phyloP scores from a whole-genome alignment of 2,329 filamentous ascomycete genomes.

The Bipolaris cookei region DNA sequence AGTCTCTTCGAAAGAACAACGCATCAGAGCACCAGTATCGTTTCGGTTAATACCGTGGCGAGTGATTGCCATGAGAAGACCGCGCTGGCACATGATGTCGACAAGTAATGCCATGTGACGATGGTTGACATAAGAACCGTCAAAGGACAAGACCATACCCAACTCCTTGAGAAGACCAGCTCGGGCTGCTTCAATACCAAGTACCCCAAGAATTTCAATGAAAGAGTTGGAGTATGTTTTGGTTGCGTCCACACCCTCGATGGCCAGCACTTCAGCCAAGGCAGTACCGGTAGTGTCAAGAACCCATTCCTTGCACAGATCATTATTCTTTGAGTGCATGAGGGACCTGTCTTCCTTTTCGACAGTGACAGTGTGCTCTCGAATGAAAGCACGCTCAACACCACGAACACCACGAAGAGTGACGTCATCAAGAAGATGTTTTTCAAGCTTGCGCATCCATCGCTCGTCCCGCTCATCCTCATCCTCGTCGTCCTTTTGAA shows the following conservation, averaged over 20 bases:
- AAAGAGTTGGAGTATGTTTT: conserved; percentile 95
- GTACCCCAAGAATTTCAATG: conserved; percentile 90
- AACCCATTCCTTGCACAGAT: conserved; percentile 87
- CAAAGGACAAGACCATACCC: conserved; percentile 92
- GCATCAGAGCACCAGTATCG: conserved; percentile 97
- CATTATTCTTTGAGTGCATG: conserved; percentile 73
- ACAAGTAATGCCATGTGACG: conserved; percentile 93
- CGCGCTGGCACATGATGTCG: conserved; percentile 97
- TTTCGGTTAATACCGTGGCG: conserved; percentile 98
- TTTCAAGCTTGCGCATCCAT: conserved; percentile 86
- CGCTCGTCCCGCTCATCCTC: conserved; percentile 76
- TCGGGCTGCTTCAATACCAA: conserved; percentile 94
- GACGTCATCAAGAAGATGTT: conserved; percentile 87
- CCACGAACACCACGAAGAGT: conserved; percentile 89
- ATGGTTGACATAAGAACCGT: conserved; percentile 99
- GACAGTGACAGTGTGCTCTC: conserved; percentile 51
- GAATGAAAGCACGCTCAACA: conserved; percentile 91
- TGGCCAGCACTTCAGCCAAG: conserved; percentile 79
- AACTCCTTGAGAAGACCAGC: conserved; percentile 86
- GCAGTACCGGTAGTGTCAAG: conserved; percentile 93
- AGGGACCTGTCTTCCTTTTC: conserved; percentile 79
- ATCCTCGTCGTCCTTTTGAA: conserved; percentile 71
- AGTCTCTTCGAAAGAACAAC: conserved; percentile 99
- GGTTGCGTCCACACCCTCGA: conserved; percentile 84
- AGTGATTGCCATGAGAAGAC: conserved; percentile 92